Conservation (phyloP, 2,329 filamentous ascomycete species). For the Zymoseptoria ardabiliae region DNA sequence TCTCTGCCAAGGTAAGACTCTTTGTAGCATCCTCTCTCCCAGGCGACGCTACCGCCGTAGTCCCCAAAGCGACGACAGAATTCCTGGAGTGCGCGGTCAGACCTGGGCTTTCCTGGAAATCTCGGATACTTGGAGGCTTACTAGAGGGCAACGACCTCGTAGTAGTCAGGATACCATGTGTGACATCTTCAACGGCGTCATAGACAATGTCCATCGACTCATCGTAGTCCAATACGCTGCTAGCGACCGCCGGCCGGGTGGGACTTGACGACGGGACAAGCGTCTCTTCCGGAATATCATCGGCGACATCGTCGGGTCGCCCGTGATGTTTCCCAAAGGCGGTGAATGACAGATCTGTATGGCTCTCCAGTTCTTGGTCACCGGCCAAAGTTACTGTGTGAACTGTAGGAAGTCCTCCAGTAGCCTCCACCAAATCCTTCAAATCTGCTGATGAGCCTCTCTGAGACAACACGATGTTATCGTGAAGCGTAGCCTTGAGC, state of each 20-base stretch:
- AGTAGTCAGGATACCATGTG: constrained; percentile 12
- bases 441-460: background rate
- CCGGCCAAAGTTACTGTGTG: background rate
- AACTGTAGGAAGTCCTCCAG: background rate
- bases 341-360: background rate
- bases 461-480: background rate
- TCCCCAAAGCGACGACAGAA: background rate
- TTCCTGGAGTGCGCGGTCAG: background rate
- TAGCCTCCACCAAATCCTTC: background rate
- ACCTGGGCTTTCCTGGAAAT: background rate
- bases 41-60: background rate
- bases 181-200: constrained; percentile 12
- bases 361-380: background rate
- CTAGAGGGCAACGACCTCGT: constrained; percentile 15
- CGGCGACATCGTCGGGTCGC: background rate
- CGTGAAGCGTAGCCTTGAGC: background rate
- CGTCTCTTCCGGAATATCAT: background rate
- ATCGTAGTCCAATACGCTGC: background rate
- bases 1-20: background rate
- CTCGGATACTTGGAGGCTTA: constrained; percentile 10
- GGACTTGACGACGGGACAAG: background rate
- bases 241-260: background rate
- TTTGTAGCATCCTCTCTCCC: background rate
- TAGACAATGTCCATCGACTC: constrained; percentile 10
- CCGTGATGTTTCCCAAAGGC: background rate